Conservation (phyloP, 345 rosid genomes). For the Linum trigynum region DNA sequence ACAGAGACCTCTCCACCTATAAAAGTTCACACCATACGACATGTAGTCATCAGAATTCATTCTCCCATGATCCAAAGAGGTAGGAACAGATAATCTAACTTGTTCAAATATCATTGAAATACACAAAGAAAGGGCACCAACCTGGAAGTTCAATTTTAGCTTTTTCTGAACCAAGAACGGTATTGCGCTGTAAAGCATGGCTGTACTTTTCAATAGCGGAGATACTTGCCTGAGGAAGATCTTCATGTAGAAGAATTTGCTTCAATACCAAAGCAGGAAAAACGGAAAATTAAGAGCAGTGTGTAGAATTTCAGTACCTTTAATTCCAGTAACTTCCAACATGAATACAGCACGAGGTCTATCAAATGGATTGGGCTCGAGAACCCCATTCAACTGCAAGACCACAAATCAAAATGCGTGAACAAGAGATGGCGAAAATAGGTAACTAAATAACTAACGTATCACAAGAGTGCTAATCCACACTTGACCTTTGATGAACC, state of each 20-base stretch:
- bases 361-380: conserved; percentile 72
- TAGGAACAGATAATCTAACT: neutral
- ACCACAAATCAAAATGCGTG: too few species aligned
- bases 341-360: conserved; percentile 78
- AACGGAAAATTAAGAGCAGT: neutral
- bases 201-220: conserved; percentile 28
- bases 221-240: conserved; percentile 24
- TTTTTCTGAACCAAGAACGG: conserved; percentile 32
- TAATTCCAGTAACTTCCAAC: conserved; percentile 71
- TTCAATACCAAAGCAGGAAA: conserved; percentile 8
- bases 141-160: conserved; percentile 70
- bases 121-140: conserved; percentile 11
- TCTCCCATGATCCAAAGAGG: neutral
- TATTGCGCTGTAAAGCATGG: conserved; percentile 38
- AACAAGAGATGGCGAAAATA: neutral
- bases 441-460: neutral
- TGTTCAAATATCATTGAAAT: conserved; percentile 1
- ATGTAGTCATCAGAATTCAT: neutral
- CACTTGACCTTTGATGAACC: conserved; percentile 66
- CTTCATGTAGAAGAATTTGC: conserved; percentile 25
- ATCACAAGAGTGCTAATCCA: neutral
- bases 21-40: conserved; percentile 15
- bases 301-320: conserved; percentile 30
- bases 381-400: conserved; percentile 71
- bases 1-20: conserved; percentile 62